phyloP scores from a whole-genome alignment of 805 yeast species.

The Vanderwaltozyma verrucispora region DNA sequence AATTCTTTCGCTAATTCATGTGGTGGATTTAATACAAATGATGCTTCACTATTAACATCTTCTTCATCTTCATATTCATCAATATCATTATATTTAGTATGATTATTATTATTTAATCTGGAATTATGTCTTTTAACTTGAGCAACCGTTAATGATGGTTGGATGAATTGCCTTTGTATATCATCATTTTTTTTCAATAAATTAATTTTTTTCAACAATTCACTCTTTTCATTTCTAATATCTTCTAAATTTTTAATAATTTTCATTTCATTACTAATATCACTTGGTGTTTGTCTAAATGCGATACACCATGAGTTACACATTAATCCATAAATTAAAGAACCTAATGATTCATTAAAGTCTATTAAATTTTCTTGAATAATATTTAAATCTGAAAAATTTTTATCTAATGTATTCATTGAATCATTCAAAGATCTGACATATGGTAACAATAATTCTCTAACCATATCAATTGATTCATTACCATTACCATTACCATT shows the following conservation, averaged over 20 bases:
- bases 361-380: conserved; percentile 52
- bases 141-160: conserved; percentile 3
- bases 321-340: conserved; percentile 68
- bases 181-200: neutral
- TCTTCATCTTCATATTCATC: conserved; percentile 10
- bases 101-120: too few species aligned
- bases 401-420: conserved; percentile 44
- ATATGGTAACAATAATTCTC: conserved; percentile 33
- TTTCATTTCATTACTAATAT: conserved; percentile 19
- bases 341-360: conserved; percentile 70
- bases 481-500: conserved; percentile 3
- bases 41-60: conserved; percentile 27
- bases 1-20: neutral
- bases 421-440: conserved; percentile 40
- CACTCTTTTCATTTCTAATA: conserved; percentile 13
- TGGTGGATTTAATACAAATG: conserved; percentile 26
- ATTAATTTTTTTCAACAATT: conserved; percentile 1
- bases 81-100: neutral
- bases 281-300: conserved; percentile 33
- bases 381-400: conserved; percentile 44
- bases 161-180: neutral
- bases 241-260: conserved; percentile 11
- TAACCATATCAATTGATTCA: conserved; percentile 8
- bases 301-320: conserved; percentile 87
- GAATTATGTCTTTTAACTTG: conserved; percentile 4